Conservation (phyloP, 768 basidiomycete species). For the Termitomyces sp. region DNA sequence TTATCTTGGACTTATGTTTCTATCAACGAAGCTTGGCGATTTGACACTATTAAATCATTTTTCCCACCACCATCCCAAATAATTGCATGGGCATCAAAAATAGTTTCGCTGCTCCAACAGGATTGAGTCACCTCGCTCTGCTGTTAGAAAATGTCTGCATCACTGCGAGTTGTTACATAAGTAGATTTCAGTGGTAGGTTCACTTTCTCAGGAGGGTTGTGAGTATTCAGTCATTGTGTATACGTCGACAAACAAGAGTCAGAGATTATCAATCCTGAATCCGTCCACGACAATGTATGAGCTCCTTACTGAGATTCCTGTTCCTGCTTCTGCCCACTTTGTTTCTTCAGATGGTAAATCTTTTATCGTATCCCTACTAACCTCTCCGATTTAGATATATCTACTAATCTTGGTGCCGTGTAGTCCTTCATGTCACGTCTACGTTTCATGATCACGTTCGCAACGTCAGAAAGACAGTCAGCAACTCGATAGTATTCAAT, state of each 20-base stretch:
- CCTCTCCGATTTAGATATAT: not conserved
- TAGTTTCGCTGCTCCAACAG: too few species aligned
- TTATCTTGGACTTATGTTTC: not conserved
- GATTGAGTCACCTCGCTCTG: too few species aligned
- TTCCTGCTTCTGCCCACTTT: conserved; percentile 30
- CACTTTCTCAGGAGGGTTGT: not conserved
- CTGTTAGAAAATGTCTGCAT: not conserved
- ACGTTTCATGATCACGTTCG: conserved; percentile 44
- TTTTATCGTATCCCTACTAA: not conserved
- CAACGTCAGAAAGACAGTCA: conserved; percentile 40
- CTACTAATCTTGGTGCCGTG: not conserved
- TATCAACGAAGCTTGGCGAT: not conserved
- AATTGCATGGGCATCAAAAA: not conserved
- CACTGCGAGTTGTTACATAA: too few species aligned
- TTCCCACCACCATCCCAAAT: not conserved
- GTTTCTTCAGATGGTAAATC: conserved; percentile 17
- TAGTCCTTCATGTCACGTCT: conserved; percentile 40
- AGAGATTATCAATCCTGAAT: not conserved
- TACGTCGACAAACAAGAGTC: not conserved
- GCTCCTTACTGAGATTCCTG: conserved; percentile 33
- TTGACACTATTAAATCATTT: not conserved
- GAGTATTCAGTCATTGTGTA: not conserved
- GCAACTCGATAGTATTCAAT: conserved; percentile 29
- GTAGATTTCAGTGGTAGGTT: too few species aligned
- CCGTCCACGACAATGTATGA: conserved; percentile 26